Base-by-base conservation (phyloP, 768 basidiomycete genomes). In the Pluteus cervinus region DNA sequence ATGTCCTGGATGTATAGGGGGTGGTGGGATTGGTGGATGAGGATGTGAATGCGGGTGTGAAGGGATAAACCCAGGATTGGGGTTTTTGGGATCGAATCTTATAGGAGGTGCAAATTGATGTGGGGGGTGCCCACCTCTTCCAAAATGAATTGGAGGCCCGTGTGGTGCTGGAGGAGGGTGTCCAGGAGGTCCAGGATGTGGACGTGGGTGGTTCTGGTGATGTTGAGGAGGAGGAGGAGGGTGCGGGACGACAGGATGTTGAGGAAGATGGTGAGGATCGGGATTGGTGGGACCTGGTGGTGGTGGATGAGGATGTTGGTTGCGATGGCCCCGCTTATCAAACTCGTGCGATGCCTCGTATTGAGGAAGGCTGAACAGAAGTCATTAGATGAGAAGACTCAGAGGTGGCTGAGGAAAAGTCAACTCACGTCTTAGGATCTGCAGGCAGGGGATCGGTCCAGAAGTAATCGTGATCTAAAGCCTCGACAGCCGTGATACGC, bases 401-500 rank as follows among this genome's bases (percentile, higher is more conserved):
- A 9, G 34, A 22, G 5, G 6, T 35, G n/a, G 15, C 9, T 28
- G 31, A 21, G 15, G 41, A 15, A 36, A 31, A 15, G 3, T n/a
- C 6, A 11, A 63, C 77, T 41, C 50, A 86, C 86, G 75, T 74
- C 57, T 81, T 85, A 1, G 86, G 86, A 61, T 88, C 85, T 15
- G 86, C 86, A 24, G 92, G 87, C 24, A 90, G 50, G 0, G 94
- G 93, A 45, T 87, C 81, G 0, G 80, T 81, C 88, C 89, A 96
- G 58, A 98, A 96, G 65, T 91, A 98, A 14, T 86, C 81, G 54
- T 97, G 91, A 48, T 92, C 84, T 36, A 97, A 71, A 0, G 93
- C 93, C 41, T 89, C 73, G 2, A 75, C 60, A 7, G 94, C 94
- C 2, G 92, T 91, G 26, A 91, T 73, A 14, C 94, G 74, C 40